Evolutionary conservation across 768 basidiomycete genomes (phyloP).

Genomic region (Macrocybe gigantea): DNA sequence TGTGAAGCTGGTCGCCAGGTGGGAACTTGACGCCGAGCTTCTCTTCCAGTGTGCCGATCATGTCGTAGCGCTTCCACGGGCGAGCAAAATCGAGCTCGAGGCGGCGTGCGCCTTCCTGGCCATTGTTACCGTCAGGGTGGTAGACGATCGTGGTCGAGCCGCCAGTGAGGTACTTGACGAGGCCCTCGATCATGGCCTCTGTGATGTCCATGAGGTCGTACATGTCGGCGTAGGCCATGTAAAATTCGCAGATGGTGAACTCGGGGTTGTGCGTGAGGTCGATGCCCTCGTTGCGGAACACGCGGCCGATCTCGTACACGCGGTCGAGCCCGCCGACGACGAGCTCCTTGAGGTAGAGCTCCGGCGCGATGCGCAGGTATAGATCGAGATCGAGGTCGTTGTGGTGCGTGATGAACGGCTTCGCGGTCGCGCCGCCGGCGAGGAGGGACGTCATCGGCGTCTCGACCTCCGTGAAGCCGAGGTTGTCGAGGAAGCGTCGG

Average conservation of each 20-base stretch:
- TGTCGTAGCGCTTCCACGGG: constrained; percentile 98
- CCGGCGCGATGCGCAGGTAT: constrained; percentile 95
- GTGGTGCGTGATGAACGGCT: constrained; percentile 98
- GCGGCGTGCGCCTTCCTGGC: constrained; percentile 52
- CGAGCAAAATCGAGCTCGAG: constrained; percentile 81
- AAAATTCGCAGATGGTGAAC: constrained; percentile 99
- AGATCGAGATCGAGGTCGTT: constrained; percentile 97
- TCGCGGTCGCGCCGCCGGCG: constrained; percentile 97
- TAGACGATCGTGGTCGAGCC: constrained; percentile 76
- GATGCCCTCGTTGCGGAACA: constrained; percentile 98
- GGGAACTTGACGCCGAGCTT: constrained; percentile 92
- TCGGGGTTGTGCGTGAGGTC: constrained; percentile 99
- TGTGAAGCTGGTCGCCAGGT: constrained; percentile 84
- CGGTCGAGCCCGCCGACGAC: constrained; percentile 96
- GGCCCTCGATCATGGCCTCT: constrained; percentile 81
- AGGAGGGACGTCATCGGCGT: constrained; percentile 97
- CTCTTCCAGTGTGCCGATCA: constrained; percentile 95
- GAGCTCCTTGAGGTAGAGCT: constrained; percentile 96
- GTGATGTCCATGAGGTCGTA: constrained; percentile 98
- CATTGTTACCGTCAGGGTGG: constrained; percentile 93
- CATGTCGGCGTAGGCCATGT: constrained; percentile 99
- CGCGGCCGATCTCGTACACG: constrained; percentile 97
- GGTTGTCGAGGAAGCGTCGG: constrained; percentile 81
- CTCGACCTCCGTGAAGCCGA: constrained; percentile 98
- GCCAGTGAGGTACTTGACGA: constrained; percentile 82